These are phyloP conservation scores for Selenicereus undatus DNA, from an alignment of 148 eudicot genomes.

Conservation along the genomic window DNA sequence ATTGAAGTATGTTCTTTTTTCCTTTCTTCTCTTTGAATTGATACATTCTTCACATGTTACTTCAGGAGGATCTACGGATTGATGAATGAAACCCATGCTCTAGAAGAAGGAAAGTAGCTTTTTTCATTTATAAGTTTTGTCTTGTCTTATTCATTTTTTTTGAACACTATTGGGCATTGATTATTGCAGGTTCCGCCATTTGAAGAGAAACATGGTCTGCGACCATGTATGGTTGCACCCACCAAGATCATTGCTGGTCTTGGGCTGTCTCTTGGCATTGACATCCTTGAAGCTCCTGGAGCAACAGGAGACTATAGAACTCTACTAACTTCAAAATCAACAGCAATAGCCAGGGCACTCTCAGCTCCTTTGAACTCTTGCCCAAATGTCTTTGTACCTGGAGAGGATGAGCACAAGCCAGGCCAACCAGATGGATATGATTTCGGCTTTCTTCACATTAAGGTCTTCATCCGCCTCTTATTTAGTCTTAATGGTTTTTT, in stretches of 20 bases:
- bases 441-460: slow-evolving; percentile 95
- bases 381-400: slow-evolving; percentile 83
- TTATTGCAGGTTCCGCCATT: slow-evolving; percentile 70
- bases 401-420: slow-evolving; percentile 81
- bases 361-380: slow-evolving; percentile 66
- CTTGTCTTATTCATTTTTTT: not conserved
- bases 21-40: not conserved
- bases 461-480: slow-evolving; percentile 40
- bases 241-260: slow-evolving; percentile 96
- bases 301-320: slow-evolving; percentile 97
- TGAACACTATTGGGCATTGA: not conserved
- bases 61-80: not conserved
- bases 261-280: slow-evolving; percentile 91
- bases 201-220: slow-evolving; percentile 62
- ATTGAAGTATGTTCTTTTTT: slow-evolving; percentile 57
- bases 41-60: not conserved
- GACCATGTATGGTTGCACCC: slow-evolving; percentile 99
- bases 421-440: slow-evolving; percentile 82
- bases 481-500: not conserved
- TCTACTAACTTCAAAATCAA: slow-evolving; percentile 77
- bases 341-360: slow-evolving; percentile 82
- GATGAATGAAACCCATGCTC: not conserved
- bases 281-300: slow-evolving; percentile 95
- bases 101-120: not conserved
- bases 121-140: not conserved